These are phyloP conservation scores for Heteromeles arbutifolia DNA, from an alignment of 306 rosid genomes.

Conservation along the genomic window DNA sequence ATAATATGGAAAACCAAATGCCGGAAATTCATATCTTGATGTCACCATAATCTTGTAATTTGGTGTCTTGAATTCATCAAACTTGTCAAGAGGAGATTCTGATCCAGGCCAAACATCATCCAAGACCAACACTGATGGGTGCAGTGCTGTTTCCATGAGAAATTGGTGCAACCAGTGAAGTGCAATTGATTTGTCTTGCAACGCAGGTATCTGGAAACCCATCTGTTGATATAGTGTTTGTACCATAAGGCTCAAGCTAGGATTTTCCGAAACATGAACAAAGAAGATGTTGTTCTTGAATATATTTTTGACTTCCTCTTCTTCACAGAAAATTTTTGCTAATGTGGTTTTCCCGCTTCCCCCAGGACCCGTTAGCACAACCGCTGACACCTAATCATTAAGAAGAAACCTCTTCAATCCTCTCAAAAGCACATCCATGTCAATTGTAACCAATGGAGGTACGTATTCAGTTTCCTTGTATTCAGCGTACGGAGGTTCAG, in stretches of 20 bases:
- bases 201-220: conserved; percentile 3
- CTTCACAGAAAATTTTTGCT: background rate
- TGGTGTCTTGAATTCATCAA: conserved; percentile 18
- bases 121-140: background rate
- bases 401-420: conserved; percentile 1
- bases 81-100: conserved; percentile 20
- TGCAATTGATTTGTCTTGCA: conserved; percentile 28
- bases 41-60: conserved; percentile 26
- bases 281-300: background rate
- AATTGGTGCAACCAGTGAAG: conserved; percentile 16
- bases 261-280: background rate
- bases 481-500: background rate
- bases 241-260: conserved; percentile 6
- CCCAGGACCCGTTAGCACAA: conserved; percentile 4
- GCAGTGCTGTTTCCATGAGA: background rate
- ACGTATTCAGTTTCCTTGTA: background rate
- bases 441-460: background rate
- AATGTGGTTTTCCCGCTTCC: conserved; percentile 16
- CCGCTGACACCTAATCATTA: background rate
- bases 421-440: background rate
- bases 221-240: conserved; percentile 15
- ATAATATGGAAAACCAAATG: conserved; percentile 8
- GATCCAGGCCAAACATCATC: background rate
- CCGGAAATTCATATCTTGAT: background rate
- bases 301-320: background rate